Evolutionary conservation across 306 rosid genomes (phyloP), one percentile per base, ranked within the genome.

Genomic region (Castanea crenata): DNA sequence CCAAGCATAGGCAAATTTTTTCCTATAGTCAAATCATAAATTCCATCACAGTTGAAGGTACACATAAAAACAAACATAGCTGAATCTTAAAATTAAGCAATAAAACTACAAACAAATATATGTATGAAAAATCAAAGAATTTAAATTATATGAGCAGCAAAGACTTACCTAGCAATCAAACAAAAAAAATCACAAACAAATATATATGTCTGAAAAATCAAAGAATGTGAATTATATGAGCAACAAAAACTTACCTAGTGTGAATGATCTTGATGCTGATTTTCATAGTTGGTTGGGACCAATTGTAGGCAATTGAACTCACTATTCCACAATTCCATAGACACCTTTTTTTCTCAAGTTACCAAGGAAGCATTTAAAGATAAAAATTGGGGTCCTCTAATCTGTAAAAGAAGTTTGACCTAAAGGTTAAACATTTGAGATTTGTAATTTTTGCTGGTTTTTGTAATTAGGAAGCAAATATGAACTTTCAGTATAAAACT

Each of bases 221-320:
- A 52, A 13, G 65, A 44, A 31, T 34, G 6, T 9, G 27, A 69
- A 35, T 4, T 35, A 35, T 35, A 11, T 8, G 9, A 68, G 4
- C 61, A 12, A 1, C 38, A 23, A 3, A 71, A 71, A 81, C 65
- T 35, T 65, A 90, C 99, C 99, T 87, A 23, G 98, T 96, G 68
- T 95, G 98, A 85, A 95, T 95, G 83, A 95, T 88, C 91, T 85
- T 95, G 71, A 95, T 96, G 77, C 94, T 91, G 78, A 95, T 86
- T 82, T 93, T 95, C 98, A 94, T 90, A 84, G 89, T 88, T 38
- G 99, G 99, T 64, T 86, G 93, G 79, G 99, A 95, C 98, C 99
- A 95, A 23, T 95, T 91, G 85, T 95, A 95, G 0, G 97, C 99
- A 79, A 95, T 89, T 23, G 98, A 92, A 58, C 98, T 96, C 25